These are phyloP conservation scores for Cytospora leucostoma DNA, from an alignment of 2,329 filamentous ascomycete genomes.

Conservation along the genomic window DNA sequence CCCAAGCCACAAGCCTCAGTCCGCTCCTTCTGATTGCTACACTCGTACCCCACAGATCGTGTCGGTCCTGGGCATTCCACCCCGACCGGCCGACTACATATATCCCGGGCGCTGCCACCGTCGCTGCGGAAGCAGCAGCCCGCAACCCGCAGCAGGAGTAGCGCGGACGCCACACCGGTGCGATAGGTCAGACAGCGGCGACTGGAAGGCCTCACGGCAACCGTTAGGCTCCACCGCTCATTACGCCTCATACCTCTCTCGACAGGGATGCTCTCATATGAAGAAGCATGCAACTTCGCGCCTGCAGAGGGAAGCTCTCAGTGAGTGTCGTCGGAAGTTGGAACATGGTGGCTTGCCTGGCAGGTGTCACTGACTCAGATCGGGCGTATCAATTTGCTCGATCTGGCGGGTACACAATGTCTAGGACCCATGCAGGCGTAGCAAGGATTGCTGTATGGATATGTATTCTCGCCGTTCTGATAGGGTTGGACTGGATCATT, in stretches of 20 bases:
- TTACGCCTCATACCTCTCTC: neutral
- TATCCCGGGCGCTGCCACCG: too few relatives aligned
- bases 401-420: conserved; percentile 6
- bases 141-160: neutral
- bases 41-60: neutral
- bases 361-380: conserved; percentile 16
- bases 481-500: too few relatives aligned
- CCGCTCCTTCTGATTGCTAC: neutral
- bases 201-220: neutral
- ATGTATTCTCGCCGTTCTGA: too few relatives aligned
- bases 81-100: neutral
- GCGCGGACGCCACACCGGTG: neutral
- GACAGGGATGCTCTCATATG: neutral
- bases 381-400: neutral
- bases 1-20: neutral
- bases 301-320: neutral
- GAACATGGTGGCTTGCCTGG: neutral
- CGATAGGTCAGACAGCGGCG: neutral
- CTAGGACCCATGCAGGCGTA: neutral
- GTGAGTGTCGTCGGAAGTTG: neutral
- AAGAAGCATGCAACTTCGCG: neutral
- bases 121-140: too few relatives aligned
- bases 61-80: neutral
- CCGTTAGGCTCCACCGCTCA: neutral
- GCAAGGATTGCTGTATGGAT: neutral